Conservation (phyloP, 2,329 filamentous ascomycete genomes). For the Cercospora sesami region DNA sequence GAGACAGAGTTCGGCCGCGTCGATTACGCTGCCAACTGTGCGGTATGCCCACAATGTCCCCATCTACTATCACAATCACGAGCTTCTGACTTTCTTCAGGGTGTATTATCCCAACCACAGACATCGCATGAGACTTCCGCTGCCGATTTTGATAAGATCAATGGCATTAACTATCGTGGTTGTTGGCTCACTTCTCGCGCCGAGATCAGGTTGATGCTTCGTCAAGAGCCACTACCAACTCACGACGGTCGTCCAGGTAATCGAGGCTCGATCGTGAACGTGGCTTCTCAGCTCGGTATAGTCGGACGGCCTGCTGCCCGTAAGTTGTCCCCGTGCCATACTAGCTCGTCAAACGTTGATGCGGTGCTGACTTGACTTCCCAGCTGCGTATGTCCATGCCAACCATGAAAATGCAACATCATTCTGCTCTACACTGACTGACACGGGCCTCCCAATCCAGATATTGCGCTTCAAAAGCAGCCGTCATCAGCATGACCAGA, state of each 20-base stretch:
- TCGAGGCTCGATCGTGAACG: slow-evolving; percentile 49
- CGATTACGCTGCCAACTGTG: slow-evolving; percentile 52
- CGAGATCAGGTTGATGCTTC: slow-evolving; percentile 47
- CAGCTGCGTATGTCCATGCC: slow-evolving; percentile 1
- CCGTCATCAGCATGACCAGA: slow-evolving; percentile 49
- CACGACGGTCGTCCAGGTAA: slow-evolving; percentile 48
- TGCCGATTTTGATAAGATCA: slow-evolving; percentile 48
- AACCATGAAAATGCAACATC: slow-evolving; percentile 39
- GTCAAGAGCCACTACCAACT: slow-evolving; percentile 46
- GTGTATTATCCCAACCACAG: slow-evolving; percentile 44
- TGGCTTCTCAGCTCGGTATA: slow-evolving; percentile 48
- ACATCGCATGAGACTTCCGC: slow-evolving; percentile 41
- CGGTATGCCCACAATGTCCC: slow-evolving; percentile 28
- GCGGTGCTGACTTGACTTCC: neutral
- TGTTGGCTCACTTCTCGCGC: slow-evolving; percentile 49
- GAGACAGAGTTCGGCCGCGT: slow-evolving; percentile 44
- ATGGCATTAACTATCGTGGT: slow-evolving; percentile 48
- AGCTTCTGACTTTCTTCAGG: slow-evolving; percentile 22
- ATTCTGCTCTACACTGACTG: neutral
- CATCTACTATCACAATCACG: neutral
- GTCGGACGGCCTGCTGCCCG: slow-evolving; percentile 46
- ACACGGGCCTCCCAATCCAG: neutral
- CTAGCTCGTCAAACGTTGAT: slow-evolving; percentile 3
- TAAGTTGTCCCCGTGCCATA: slow-evolving; percentile 31
- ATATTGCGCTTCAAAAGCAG: slow-evolving; percentile 51